A percentile compares a stretch with the other conserved stretches of the same genome.
Evolutionary conservation across 2,329 filamentous ascomycete genomes (phyloP).

Genomic region (Fusarium praegraminearum): DNA sequence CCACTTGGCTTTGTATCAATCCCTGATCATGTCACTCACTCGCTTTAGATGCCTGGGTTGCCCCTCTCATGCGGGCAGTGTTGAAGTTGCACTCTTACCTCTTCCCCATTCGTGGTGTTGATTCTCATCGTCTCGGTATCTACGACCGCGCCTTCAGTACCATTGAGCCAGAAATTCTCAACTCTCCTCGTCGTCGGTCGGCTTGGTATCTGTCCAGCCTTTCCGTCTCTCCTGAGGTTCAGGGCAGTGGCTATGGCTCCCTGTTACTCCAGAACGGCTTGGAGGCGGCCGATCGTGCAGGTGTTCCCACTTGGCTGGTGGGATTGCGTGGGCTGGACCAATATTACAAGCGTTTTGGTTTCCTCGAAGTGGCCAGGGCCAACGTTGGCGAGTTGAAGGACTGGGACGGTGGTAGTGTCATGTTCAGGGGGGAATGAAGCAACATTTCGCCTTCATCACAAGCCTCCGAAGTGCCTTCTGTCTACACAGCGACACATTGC

Average conservation of each 20-base stretch:
- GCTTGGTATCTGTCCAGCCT: conserved; percentile 55
- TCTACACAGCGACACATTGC: not conserved
- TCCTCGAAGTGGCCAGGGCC: conserved; percentile 51
- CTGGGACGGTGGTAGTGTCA: conserved; percentile 54
- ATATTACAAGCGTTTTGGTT: conserved; percentile 52
- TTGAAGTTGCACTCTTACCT: conserved; percentile 46
- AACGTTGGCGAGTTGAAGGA: conserved; percentile 53
- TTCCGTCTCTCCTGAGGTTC: conserved; percentile 49
- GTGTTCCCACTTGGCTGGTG: conserved; percentile 51
- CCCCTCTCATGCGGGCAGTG: conserved; percentile 45
- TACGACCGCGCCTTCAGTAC: conserved; percentile 47
- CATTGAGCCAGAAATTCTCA: conserved; percentile 46
- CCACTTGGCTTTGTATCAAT: not conserved
- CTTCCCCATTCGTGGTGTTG: conserved; percentile 41
- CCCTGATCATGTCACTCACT: conserved; percentile 2
- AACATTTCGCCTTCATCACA: not conserved
- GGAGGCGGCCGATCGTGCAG: conserved; percentile 45
- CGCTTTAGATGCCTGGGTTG: conserved; percentile 49
- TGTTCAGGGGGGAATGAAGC: conserved; percentile 52
- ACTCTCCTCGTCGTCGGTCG: conserved; percentile 46
- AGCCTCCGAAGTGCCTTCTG: not conserved
- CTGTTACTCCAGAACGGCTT: conserved; percentile 51
- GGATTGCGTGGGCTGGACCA: conserved; percentile 49
- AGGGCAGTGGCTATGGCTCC: conserved; percentile 51
- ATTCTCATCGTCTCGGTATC: conserved; percentile 35